These are phyloP conservation scores for Aspergillus novofumigatus DNA, from an alignment of 2,329 filamentous ascomycete genomes.

Conservation along the genomic window DNA sequence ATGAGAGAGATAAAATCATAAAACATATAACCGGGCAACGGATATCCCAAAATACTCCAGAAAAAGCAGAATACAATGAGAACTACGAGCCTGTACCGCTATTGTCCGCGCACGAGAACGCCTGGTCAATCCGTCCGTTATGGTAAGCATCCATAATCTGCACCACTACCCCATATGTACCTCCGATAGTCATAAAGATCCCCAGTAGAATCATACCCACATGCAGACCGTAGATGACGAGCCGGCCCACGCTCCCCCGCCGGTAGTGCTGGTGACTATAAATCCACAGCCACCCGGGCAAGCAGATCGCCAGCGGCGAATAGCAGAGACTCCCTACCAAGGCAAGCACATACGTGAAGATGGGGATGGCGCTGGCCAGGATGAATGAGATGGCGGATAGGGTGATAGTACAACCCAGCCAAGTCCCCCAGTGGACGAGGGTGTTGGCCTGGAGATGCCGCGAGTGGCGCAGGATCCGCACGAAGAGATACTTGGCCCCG, in stretches of 20 bases:
- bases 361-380: slow-evolving; percentile 51
- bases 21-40: background rate
- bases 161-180: background rate
- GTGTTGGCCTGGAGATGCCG: slow-evolving; percentile 51
- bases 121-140: background rate
- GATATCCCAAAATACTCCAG: too few relatives aligned
- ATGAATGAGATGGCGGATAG: slow-evolving; percentile 47
- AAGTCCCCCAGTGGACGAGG: slow-evolving; percentile 49
- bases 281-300: slow-evolving; percentile 51
- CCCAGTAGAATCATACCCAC: background rate
- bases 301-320: slow-evolving; percentile 46
- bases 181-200: background rate
- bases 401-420: slow-evolving; percentile 45
- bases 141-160: background rate
- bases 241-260: background rate
- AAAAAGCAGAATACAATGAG: background rate
- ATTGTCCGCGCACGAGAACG: background rate
- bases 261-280: slow-evolving; percentile 45
- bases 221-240: background rate
- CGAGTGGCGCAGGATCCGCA: slow-evolving; percentile 51
- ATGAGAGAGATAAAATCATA: too few relatives aligned
- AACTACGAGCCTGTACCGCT: background rate
- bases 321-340: slow-evolving; percentile 50
- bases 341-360: slow-evolving; percentile 52
- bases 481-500: slow-evolving; percentile 54